Evolutionary conservation across 2,329 filamentous ascomycete genomes (phyloP).

Genomic region (Sarocladium oryzae): DNA sequence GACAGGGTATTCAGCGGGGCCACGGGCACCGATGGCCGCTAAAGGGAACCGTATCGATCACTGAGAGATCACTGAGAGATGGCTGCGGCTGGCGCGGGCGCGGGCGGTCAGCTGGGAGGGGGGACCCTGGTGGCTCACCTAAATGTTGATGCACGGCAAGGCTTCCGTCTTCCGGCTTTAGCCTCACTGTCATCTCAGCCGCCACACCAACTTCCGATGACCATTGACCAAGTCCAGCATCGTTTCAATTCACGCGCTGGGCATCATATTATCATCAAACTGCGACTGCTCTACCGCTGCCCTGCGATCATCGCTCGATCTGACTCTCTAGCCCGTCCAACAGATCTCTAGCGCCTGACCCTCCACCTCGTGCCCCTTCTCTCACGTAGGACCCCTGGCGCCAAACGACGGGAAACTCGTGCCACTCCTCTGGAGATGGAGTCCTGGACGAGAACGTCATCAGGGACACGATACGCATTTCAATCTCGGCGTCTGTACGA

Average conservation of each 20-base stretch:
- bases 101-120: no score
- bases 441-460: not conserved
- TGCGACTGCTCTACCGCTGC: no score
- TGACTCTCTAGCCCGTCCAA: no score
- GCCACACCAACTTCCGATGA: not conserved
- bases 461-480: not conserved
- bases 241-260: not conserved
- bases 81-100: no score
- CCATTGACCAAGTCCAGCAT: not conserved
- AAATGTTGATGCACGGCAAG: no score
- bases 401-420: no score
- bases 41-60: not conserved
- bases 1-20: not conserved
- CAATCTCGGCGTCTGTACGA: not conserved
- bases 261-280: no score
- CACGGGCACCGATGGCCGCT: not conserved
- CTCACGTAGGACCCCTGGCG: no score
- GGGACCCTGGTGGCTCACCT: no score
- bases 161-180: conserved; percentile 1
- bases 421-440: not conserved
- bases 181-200: not conserved
- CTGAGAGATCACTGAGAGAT: not conserved
- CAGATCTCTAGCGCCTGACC: no score
- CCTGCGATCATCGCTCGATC: no score
- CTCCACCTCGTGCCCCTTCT: not conserved